phyloP scores from a whole-genome alignment of 164 flowering plant species.

The Chloranthus sessilifolius region DNA sequence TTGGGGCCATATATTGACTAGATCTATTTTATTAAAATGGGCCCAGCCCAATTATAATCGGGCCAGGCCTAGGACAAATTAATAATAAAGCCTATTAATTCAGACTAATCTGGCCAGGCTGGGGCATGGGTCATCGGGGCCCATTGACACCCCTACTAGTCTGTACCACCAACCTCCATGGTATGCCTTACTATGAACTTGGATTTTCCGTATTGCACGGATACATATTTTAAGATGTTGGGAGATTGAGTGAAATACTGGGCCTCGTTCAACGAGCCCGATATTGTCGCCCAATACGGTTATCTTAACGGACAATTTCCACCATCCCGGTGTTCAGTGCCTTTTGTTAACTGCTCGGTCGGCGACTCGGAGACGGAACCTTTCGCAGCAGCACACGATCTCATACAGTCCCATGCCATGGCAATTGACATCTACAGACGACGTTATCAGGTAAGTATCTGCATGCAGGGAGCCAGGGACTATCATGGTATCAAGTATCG shows the following conservation, averaged over 20 bases:
- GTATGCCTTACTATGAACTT: not conserved
- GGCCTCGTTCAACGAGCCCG: slow-evolving; percentile 6
- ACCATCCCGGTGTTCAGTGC: slow-evolving; percentile 1
- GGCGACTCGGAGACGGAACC: slow-evolving; percentile 4
- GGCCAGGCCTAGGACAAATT: no score
- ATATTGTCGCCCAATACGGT: not conserved
- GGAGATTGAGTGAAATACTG: slow-evolving; percentile 10
- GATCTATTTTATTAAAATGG: no score
- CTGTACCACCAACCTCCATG: no score
- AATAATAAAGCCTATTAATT: no score
- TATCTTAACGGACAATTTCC: slow-evolving; percentile 4
- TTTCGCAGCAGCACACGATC: slow-evolving; percentile 1
- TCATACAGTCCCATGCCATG: slow-evolving; percentile 8
- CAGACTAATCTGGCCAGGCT: no score
- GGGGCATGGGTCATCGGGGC: no score
- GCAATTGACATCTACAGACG: slow-evolving; percentile 4
- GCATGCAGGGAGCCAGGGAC: no score
- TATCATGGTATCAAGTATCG: no score
- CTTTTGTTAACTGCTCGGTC: slow-evolving; percentile 4
- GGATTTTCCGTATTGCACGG: slow-evolving; percentile 5
- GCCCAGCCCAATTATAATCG: no score
- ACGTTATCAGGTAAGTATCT: slow-evolving; percentile 4
- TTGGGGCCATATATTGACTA: no score
- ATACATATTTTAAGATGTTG: not conserved
- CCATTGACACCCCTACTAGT: no score